Conservation (phyloP, 306 rosid genomes). For the Quercus glauca region DNA sequence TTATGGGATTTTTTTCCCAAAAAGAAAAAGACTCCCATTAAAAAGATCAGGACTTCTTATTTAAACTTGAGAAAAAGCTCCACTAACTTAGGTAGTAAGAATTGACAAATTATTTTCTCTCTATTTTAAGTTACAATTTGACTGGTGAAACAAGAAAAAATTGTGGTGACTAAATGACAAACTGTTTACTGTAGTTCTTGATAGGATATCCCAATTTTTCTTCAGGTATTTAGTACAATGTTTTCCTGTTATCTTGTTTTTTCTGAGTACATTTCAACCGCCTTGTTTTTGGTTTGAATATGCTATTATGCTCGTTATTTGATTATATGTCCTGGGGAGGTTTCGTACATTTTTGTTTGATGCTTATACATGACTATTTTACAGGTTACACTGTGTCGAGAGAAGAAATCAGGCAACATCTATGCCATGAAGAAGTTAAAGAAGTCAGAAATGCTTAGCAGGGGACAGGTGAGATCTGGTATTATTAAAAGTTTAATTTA, state of each 20-base stretch:
- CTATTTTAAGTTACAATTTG: not conserved
- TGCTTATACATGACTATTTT: conserved; percentile 7
- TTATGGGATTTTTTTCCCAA: not conserved
- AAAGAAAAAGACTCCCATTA: not conserved
- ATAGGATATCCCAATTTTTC: not conserved
- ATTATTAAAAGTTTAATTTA: not conserved
- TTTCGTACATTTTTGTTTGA: not conserved
- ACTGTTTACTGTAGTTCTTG: not conserved
- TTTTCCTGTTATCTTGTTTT: not conserved
- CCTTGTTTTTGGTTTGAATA: not conserved
- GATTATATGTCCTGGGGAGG: not conserved
- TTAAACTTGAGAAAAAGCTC: not conserved
- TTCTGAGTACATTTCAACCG: not conserved
- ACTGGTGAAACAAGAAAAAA: not conserved
- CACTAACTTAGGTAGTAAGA: not conserved
- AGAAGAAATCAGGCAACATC: conserved; percentile 58
- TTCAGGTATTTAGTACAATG: not conserved
- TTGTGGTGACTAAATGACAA: not conserved
- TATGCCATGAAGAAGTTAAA: conserved; percentile 65
- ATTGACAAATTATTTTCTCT: not conserved
- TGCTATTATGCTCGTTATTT: conserved; percentile 12
- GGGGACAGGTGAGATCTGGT: conserved; percentile 50
- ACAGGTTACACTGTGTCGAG: conserved; percentile 53
- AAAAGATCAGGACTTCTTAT: not conserved
- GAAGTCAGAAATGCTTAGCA: conserved; percentile 67